Evolutionary conservation across 2,329 filamentous ascomycete species (phyloP).

Genomic region (Chrysoporthe cubensis): DNA sequence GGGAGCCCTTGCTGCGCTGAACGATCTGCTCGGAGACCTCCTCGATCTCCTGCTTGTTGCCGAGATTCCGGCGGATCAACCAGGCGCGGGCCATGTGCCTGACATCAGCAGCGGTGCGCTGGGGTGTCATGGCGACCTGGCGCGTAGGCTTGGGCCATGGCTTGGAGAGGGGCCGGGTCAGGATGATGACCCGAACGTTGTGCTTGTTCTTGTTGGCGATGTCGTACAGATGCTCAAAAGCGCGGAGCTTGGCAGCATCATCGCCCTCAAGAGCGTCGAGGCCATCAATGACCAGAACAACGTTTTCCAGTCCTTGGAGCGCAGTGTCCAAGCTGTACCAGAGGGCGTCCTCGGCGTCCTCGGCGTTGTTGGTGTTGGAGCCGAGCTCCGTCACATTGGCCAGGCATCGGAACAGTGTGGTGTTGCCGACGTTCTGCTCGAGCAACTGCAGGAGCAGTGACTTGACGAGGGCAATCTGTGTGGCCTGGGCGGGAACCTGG

Average conservation of each 20-base stretch:
- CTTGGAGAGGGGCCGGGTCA: slow-evolving; percentile 29
- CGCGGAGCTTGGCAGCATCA: slow-evolving; percentile 27
- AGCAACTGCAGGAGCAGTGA: slow-evolving; percentile 27
- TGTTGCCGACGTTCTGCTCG: slow-evolving; percentile 29
- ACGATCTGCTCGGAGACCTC: slow-evolving; percentile 28
- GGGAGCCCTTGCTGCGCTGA: slow-evolving; percentile 30
- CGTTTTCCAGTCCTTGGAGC: slow-evolving; percentile 29
- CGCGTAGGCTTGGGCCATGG: slow-evolving; percentile 29
- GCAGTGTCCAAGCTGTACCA: slow-evolving; percentile 29
- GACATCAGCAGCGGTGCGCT: slow-evolving; percentile 25
- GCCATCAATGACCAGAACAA: slow-evolving; percentile 28
- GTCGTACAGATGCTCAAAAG: slow-evolving; percentile 29
- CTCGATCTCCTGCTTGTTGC: slow-evolving; percentile 29
- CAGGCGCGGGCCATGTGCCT: slow-evolving; percentile 29
- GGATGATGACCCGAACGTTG: slow-evolving; percentile 29
- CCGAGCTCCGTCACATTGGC: slow-evolving; percentile 30
- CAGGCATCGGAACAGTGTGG: slow-evolving; percentile 28
- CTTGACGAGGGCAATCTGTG: slow-evolving; percentile 29
- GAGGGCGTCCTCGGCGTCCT: slow-evolving; percentile 35
- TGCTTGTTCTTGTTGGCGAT: slow-evolving; percentile 29
- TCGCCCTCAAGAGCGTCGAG: slow-evolving; percentile 29
- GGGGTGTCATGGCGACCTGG: slow-evolving; percentile 26
- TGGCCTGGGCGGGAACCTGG: slow-evolving; percentile 28
- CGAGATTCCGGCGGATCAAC: slow-evolving; percentile 24
- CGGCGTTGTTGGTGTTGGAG: slow-evolving; percentile 34